Evolutionary conservation across 2,329 filamentous ascomycete genomes (phyloP), one percentile per base, ranked within the genome.

Genomic region (Alternaria ventricosa): DNA sequence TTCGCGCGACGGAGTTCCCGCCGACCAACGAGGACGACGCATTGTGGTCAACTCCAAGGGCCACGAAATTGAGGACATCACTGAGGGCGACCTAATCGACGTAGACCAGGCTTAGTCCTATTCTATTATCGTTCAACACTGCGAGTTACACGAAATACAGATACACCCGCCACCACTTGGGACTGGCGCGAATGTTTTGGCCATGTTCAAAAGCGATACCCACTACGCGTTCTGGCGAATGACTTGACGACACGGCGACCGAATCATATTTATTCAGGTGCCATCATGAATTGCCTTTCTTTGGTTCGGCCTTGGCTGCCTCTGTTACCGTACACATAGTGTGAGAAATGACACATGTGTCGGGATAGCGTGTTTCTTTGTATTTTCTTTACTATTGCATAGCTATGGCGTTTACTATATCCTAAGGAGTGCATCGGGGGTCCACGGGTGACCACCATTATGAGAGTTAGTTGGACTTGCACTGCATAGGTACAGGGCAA

Each of bases 1-100:
- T 68, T 90, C 92, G 51, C 91, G 96, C 70, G 96, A 99, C 75
- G 95, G 95, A 57, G 88, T 93, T 64, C 88, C 92, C 4, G 86
- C 88, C 15, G 89, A 91, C 67, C 88, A 94, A 71, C 88, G 95
- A 47, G 94, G 94, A 46, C 89, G 88, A 71, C 90, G 95, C 50
- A 94, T 94, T 60, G 84, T 86, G 8, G 85, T 87, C 57, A 82
- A 86, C 54, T 58, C 66, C 8, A 75, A 72, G 58, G 79, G 79
- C 49, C 73, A 76, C 43, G 78, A 80, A 59, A 75, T 77, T 10
- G 75, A 80, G 55, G 79, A 81, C 47, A 60, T 78, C 9, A 66
- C 66, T 5, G 77, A 79, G 18, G 70, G 73, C 15, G 78, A 80
- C 20, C 63, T 74, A 23, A 63, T 75, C 41, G 76, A 78, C 49